A percentile compares a stretch with the other conserved stretches of the same genome.
Evolutionary conservation across 2,329 filamentous ascomycete genomes (phyloP).

Genomic region (Pestalotiopsis sp.): DNA sequence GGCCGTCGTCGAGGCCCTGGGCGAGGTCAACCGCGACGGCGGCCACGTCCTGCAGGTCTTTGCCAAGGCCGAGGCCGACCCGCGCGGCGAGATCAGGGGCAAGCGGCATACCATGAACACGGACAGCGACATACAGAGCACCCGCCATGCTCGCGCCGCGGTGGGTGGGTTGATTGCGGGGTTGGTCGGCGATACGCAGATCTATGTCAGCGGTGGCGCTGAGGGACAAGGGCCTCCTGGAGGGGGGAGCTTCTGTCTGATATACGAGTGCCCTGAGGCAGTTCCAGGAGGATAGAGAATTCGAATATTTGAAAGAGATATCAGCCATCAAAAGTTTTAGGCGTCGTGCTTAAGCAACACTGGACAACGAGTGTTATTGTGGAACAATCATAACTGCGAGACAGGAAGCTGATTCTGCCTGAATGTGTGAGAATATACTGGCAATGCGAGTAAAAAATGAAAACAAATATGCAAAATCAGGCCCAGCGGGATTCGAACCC

Average conservation of each 20-base stretch:
- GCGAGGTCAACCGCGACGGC: slow-evolving; percentile 1
- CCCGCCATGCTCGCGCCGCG: slow-evolving; percentile 32
- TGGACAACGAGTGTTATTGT: too few relatives aligned
- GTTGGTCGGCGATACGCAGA: slow-evolving; percentile 26
- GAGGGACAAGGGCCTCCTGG: slow-evolving; percentile 34
- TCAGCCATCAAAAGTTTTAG: too few relatives aligned
- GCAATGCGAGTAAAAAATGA: too few relatives aligned
- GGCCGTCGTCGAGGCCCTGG: slow-evolving; percentile 8
- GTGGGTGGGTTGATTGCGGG: slow-evolving; percentile 33
- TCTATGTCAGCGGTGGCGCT: slow-evolving; percentile 34
- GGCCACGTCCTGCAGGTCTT: slow-evolving; percentile 9
- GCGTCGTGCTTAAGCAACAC: too few relatives aligned
- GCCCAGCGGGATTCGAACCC: too few relatives aligned
- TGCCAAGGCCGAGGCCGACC: slow-evolving; percentile 10
- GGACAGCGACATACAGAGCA: slow-evolving; percentile 24
- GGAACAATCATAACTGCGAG: too few relatives aligned
- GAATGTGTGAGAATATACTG: too few relatives aligned
- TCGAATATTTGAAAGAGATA: background rate
- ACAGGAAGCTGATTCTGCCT: too few relatives aligned
- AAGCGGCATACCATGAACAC: slow-evolving; percentile 10
- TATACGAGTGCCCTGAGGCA: slow-evolving; percentile 22
- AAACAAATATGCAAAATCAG: too few relatives aligned
- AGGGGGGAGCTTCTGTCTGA: slow-evolving; percentile 31
- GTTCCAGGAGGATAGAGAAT: background rate
- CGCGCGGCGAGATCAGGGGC: background rate